Percentiles rank a stretch among this genome's conserved stretches.
Evolutionary conservation across 2,329 filamentous ascomycete species (phyloP).

Genomic region (Cadophora sp.): DNA sequence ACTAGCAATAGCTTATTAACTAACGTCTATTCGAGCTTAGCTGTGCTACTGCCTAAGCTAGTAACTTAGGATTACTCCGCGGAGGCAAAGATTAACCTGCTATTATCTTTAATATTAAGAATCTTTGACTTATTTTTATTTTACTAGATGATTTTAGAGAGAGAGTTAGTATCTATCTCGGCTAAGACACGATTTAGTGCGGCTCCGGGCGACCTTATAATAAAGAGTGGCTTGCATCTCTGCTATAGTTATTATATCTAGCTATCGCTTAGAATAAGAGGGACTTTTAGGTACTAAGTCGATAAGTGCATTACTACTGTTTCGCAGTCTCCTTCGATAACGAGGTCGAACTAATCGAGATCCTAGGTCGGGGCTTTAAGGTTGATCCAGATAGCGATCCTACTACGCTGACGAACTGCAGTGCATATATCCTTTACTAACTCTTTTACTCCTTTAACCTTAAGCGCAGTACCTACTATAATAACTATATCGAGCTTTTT

Average conservation of each 20-base stretch:
- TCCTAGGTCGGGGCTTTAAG: conserved; percentile 80
- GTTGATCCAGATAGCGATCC: conserved; percentile 91
- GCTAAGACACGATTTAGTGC: conserved; percentile 23
- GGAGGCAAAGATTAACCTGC: conserved; percentile 16
- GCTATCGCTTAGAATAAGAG: conserved; percentile 27
- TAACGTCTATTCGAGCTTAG: conserved; percentile 5
- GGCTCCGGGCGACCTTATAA: conserved; percentile 24
- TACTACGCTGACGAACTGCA: conserved; percentile 77
- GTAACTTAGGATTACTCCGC: conserved; percentile 8
- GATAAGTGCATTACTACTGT: conserved; percentile 65
- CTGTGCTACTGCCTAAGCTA: conserved; percentile 13
- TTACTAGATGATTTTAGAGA: conserved; percentile 25
- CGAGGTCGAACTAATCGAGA: conserved; percentile 84
- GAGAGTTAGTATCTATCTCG: conserved; percentile 23
- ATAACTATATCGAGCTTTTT: conserved; percentile 86
- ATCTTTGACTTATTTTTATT: conserved; percentile 23
- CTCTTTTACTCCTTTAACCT: conserved; percentile 86
- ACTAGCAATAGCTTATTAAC: conserved; percentile 3
- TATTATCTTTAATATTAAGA: conserved; percentile 20
- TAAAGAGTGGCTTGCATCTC: conserved; percentile 26
- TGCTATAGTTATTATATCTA: conserved; percentile 28
- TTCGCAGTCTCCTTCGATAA: conserved; percentile 87
- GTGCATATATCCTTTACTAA: conserved; percentile 89
- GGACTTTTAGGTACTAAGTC: conserved; percentile 27
- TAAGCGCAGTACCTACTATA: conserved; percentile 91